These are phyloP conservation scores for Lentinula novae-zelandiae DNA, from an alignment of 1,284 basidiomycete species.

Conservation along the genomic window DNA sequence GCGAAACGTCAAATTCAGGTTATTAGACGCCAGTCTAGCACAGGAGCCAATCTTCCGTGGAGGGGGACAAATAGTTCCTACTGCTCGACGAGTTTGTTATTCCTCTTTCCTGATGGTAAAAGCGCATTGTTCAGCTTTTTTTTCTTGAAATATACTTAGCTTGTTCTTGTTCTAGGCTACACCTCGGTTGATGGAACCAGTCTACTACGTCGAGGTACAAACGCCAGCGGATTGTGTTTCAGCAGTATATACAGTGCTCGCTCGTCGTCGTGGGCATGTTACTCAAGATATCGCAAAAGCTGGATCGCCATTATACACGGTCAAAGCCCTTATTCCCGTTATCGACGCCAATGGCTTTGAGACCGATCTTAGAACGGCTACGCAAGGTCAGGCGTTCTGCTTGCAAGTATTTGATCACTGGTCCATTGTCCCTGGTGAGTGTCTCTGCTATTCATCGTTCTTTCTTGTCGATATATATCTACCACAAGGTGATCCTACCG, in stretches of 20 bases:
- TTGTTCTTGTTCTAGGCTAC: constrained; percentile 58
- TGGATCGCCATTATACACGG: constrained; percentile 94
- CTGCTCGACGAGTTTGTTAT: constrained; percentile 95
- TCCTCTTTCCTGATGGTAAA: constrained; percentile 96
- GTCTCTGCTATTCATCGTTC: constrained; percentile 14
- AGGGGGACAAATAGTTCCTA: constrained; percentile 98
- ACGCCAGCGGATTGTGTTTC: constrained; percentile 98
- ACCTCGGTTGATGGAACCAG: constrained; percentile 91
- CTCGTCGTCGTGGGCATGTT: constrained; percentile 94
- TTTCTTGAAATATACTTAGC: not conserved
- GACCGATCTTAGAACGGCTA: constrained; percentile 95
- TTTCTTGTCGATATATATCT: constrained; percentile 21
- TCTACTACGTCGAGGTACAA: constrained; percentile 98
- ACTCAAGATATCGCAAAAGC: constrained; percentile 97
- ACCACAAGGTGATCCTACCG: constrained; percentile 84
- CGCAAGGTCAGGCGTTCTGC: constrained; percentile 97
- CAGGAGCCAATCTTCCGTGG: constrained; percentile 97
- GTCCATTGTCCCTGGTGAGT: constrained; percentile 90
- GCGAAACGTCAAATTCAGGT: constrained; percentile 97
- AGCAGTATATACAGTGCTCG: constrained; percentile 95
- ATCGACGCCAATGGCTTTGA: constrained; percentile 99
- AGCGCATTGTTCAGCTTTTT: constrained; percentile 7
- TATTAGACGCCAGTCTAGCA: constrained; percentile 88
- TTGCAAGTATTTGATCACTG: constrained; percentile 97
- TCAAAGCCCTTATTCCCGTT: constrained; percentile 96